Base-by-base conservation (phyloP, 805 yeast genomes). In the Ogataea paradorogensis region DNA sequence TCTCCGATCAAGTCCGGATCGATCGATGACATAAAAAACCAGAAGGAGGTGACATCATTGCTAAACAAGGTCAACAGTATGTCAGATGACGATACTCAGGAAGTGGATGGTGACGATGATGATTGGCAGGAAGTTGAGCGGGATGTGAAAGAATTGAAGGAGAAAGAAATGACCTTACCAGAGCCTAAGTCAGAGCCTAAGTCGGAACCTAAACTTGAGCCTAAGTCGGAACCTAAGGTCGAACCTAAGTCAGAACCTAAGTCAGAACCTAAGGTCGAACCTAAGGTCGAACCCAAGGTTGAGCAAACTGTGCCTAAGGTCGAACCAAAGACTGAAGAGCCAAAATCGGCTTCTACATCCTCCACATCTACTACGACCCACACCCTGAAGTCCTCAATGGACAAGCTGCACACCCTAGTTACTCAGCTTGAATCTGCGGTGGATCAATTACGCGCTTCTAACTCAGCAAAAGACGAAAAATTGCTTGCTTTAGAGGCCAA, bases 341-440 rank as follows among this genome's bases (percentile, higher is more conserved):
- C 20, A 18, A n/a, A 38, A 5, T 16, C 35, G 14, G 15, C 51
- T 4, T n/a, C 51, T 11, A 45, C 53, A 9, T 31, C 57, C 11
- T 66, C 68, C 20, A 10, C 38, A 24, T 75, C 83, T 23, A 65
- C 46, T 3, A 13, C 73, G 20, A 77, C 85, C 14, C 71, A 84
- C 23, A 84, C 89, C 0, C 68, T 85, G 44, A 82, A 82, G 53
- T 82, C 77, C 8, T 78, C 88, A 1, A 81, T 84, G 23, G 91
- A 82, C 48, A 81, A 74, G 47, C 66, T 85, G 39, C 77, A 84
- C 5, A 43, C 64, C 2, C 61, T 85, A 24, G 88, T 82, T 15
- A 65, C 67, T 3, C 66, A 70, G 21, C 68, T 85, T 33, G 89
- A 84, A 56, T 40, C 63, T 0, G 76, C 80, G 30, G 73, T 85